Evolutionary conservation across 345 rosid genomes (phyloP), one percentile per base, ranked within the genome.

Genomic region (Eucalyptus rudis): DNA sequence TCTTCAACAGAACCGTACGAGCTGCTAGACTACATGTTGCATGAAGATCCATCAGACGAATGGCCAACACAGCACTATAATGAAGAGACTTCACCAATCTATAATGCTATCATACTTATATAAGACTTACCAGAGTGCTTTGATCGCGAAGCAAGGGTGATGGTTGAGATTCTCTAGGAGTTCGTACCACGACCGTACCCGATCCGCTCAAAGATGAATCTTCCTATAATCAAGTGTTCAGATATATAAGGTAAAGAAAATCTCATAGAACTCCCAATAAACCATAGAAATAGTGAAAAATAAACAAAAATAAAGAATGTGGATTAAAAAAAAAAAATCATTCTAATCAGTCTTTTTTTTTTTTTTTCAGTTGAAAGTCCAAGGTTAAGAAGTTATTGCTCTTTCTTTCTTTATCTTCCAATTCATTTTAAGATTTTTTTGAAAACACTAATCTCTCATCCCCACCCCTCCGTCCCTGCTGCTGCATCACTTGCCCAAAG

Each of bases 151-250:
- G 91, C 36, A 92, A 56, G 66, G 96, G 86, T 79, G 95, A 94
- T 86, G 99, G 92, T 54, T 90, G 96, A 89, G 97, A 96, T 92
- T 93, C 96, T 90, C 91, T 95, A 27, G 98, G 95, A 92, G 96
- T 90, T 89, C 99, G 92, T 89, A 98, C 90, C 58, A 98, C 99
- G 90, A 98, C 95, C 89, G 99, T 98, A 95, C 99, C 99, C 7
- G 98, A 96, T 84, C 94, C 98, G 52, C 94, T 93, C 88, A 89
- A 86, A 79, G 97, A 93, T n/a, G 90, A 92, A 64, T 96, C 98
- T 87, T 98, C 99, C 99, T 98, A 94, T 36, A 20, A 76, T 22
- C 83, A 76, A 11, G 29, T 13, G 7, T 71, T 36, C 13, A 0
- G 45, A 27, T 76, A 76, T 40, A 19, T 6, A 76, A 76, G 83